Percentiles rank a stretch among this genome's conserved stretches.
These are phyloP conservation scores for Madurella mycetomatis DNA, from an alignment of 2,329 filamentous ascomycete species.

Conservation along the genomic window DNA sequence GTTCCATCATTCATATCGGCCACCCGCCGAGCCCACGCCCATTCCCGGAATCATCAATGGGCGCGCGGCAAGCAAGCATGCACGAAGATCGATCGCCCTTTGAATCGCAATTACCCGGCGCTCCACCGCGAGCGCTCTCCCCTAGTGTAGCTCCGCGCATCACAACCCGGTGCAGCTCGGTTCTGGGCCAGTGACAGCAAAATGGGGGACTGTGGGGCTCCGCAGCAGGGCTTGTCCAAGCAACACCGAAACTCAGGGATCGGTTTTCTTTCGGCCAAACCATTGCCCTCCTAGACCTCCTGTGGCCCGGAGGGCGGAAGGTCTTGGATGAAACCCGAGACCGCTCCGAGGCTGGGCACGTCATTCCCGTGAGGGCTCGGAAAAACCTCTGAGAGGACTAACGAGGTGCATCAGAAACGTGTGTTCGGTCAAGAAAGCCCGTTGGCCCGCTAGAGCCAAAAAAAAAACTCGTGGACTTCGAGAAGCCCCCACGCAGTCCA, in stretches of 20 bases:
- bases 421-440: background rate
- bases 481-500: conserved; percentile 5
- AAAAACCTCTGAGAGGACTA: conserved; percentile 2
- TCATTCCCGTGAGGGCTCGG: conserved; percentile 1
- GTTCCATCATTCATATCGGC: background rate
- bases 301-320: background rate
- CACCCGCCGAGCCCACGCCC: too few species aligned
- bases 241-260: conserved; percentile 1
- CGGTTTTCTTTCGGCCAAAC: conserved; percentile 16
- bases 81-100: conserved; percentile 23
- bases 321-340: background rate
- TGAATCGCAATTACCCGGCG: conserved; percentile 24
- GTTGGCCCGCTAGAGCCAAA: background rate
- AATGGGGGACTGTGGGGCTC: conserved; percentile 3
- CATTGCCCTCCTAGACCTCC: conserved; percentile 11
- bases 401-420: background rate
- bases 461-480: background rate
- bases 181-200: conserved; percentile 13
- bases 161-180: conserved; percentile 16
- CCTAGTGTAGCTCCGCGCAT: conserved; percentile 12
- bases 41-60: background rate
- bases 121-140: conserved; percentile 19
- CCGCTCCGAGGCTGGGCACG: background rate
- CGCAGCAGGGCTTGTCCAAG: conserved; percentile 4
- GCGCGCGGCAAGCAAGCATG: conserved; percentile 14